Evolutionary conservation across 1,284 basidiomycete species (phyloP).

Genomic region (Puccinia novopanici): DNA sequence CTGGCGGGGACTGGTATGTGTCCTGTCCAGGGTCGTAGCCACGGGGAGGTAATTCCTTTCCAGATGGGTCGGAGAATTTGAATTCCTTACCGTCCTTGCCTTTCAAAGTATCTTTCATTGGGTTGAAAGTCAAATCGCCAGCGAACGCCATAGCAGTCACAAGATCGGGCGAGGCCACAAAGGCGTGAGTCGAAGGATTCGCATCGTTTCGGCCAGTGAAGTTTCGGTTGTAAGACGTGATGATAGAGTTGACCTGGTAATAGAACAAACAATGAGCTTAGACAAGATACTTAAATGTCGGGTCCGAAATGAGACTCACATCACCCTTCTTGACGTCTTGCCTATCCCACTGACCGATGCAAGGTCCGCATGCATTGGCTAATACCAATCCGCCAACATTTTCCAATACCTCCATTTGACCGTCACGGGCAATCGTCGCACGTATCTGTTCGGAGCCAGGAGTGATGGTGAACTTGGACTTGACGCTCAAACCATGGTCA

Average conservation of each 20-base stretch:
- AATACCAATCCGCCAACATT: constrained; percentile 86
- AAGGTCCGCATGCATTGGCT: constrained; percentile 97
- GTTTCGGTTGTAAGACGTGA: constrained; percentile 99
- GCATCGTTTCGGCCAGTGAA: constrained; percentile 99
- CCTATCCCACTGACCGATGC: constrained; percentile 99
- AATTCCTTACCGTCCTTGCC: constrained; percentile 94
- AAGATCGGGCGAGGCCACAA: constrained; percentile 95
- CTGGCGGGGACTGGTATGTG: constrained; percentile 93
- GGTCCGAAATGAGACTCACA: constrained; percentile 76
- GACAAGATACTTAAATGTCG: not conserved
- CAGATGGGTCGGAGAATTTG: constrained; percentile 88
- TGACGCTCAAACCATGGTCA: constrained; percentile 80
- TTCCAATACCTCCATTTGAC: constrained; percentile 85
- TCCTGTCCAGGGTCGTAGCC: constrained; percentile 96
- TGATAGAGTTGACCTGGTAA: constrained; percentile 63
- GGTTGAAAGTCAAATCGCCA: constrained; percentile 94
- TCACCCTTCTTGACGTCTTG: constrained; percentile 95
- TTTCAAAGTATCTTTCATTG: constrained; percentile 82
- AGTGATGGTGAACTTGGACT: constrained; percentile 95
- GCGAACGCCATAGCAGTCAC: constrained; percentile 97
- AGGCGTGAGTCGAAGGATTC: constrained; percentile 97
- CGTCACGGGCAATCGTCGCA: constrained; percentile 95
- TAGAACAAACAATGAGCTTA: not conserved
- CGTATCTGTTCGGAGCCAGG: constrained; percentile 98
- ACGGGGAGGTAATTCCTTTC: constrained; percentile 86